These are phyloP conservation scores for Sporisorium scitamineum DNA, from an alignment of 1,284 basidiomycete species.

Conservation along the genomic window DNA sequence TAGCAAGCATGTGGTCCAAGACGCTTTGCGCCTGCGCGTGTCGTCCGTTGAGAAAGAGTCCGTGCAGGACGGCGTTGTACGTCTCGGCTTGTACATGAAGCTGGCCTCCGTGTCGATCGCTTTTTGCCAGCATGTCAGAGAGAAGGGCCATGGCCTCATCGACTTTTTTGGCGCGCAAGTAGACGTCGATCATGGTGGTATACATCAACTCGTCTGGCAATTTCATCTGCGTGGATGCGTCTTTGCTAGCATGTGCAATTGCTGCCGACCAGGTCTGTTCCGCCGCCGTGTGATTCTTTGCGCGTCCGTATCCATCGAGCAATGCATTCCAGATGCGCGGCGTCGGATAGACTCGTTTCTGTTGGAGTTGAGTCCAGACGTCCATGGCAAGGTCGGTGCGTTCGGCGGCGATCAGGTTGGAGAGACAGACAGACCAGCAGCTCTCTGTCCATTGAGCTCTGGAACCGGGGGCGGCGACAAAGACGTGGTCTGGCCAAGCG, in stretches of 20 bases:
- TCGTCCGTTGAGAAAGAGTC: slow-evolving; percentile 35
- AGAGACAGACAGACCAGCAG: slow-evolving; percentile 55
- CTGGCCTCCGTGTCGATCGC: slow-evolving; percentile 15
- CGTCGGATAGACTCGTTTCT: slow-evolving; percentile 26
- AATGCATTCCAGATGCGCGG: slow-evolving; percentile 54
- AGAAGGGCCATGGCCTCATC: slow-evolving; percentile 50
- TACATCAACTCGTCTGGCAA: slow-evolving; percentile 51
- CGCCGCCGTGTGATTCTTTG: slow-evolving; percentile 42
- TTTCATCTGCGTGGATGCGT: background rate
- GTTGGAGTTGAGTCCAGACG: slow-evolving; percentile 47
- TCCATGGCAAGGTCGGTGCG: slow-evolving; percentile 51
- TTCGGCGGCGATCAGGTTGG: slow-evolving; percentile 44
- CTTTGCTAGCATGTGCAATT: background rate
- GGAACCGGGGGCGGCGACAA: background rate
- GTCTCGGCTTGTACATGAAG: slow-evolving; percentile 48
- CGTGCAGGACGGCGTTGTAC: slow-evolving; percentile 58
- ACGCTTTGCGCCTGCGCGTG: slow-evolving; percentile 37
- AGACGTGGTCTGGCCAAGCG: background rate
- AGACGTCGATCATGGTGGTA: slow-evolving; percentile 61
- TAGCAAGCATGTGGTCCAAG: slow-evolving; percentile 48
- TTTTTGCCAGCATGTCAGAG: slow-evolving; percentile 28
- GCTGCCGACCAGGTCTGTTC: slow-evolving; percentile 50
- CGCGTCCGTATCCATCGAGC: slow-evolving; percentile 57
- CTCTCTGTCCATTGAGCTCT: slow-evolving; percentile 55
- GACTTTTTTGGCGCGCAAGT: slow-evolving; percentile 32